Base-by-base conservation (phyloP, 768 basidiomycete species). In the Trametes sanguinea region DNA sequence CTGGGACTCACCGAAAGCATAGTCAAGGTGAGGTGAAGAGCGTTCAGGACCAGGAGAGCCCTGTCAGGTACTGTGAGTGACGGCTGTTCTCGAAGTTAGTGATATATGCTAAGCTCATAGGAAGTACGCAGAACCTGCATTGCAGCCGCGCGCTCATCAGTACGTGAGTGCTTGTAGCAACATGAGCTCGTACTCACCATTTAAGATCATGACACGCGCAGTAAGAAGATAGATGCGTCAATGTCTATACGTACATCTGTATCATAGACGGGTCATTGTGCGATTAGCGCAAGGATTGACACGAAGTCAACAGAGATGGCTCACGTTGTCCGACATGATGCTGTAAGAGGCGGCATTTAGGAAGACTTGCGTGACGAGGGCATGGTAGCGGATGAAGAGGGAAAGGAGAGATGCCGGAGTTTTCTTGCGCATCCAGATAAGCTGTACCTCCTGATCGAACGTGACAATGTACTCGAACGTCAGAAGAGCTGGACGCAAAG, bases 381-480 rank as follows among this genome's bases (percentile, higher is more conserved):
- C 37, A n/a, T 53, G 39, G 39, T 63, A 66, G 10, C 65, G 61
- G 45, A 50, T 60, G 16, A 60, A 7, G 17, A 66, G 10, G 51
- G 58, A 66, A 4, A 66, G 54, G 8, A 43, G n/a, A 10, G 48
- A 56, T 7, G 65, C 65, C 9, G 40, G 53, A 1, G 52, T 66
- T 22, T 48, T 51, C 13, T 50, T 55, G 35, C 57, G 61, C 30
- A 17, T 53, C 65, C 65, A 66, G 42, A 66, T 42, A 14, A 61
- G 16, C 7, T 45, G n/a, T 10, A 61, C 51, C 40, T 65, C 64
- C 14, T 54, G 55, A 14, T 35, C 46, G 13, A 62, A 39, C 13
- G 64, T 61, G 29, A 61, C 22, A 22, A 62, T 6, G n/a, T 58
- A 61, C n/a, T 62, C 64, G 37, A 53, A 65, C 22, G 46, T 4